A percentile compares a stretch with the other conserved stretches of the same genome.
Conservation (phyloP, 2,329 filamentous ascomycete genomes). For the Colletotrichum higginsianum region DNA sequence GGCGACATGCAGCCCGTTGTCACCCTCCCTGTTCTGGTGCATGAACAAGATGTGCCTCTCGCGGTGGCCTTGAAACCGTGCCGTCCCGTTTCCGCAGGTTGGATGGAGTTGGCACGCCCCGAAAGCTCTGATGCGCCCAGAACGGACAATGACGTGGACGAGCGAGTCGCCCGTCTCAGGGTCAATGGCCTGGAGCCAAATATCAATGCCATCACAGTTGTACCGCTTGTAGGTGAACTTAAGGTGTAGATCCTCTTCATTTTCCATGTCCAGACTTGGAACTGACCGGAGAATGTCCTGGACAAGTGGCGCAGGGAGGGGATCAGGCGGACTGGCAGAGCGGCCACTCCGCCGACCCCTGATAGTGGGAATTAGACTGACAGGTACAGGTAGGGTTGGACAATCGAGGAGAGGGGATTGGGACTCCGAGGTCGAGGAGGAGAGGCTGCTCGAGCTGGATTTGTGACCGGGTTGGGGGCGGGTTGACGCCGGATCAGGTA, state of each 20-base stretch:
- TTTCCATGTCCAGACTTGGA: neutral
- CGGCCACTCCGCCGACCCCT: neutral
- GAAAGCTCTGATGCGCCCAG: neutral
- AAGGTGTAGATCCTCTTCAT: neutral
- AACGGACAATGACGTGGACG: neutral
- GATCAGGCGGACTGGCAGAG: neutral
- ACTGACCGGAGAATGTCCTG: neutral
- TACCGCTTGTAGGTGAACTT: conserved; percentile 7
- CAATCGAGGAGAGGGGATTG: neutral
- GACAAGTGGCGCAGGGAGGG: neutral
- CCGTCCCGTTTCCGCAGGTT: neutral
- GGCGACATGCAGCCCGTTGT: neutral
- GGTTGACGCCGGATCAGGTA: neutral
- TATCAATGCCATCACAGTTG: neutral
- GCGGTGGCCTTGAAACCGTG: neutral
- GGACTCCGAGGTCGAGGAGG: neutral
- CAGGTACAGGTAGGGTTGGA: neutral
- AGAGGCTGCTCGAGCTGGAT: neutral
- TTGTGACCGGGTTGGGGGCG: neutral
- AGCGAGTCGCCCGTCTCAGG: conserved; percentile 1
- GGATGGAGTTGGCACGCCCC: neutral
- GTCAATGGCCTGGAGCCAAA: conserved; percentile 1
- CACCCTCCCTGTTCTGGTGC: neutral
- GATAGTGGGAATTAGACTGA: neutral
- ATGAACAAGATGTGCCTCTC: neutral